Conservation (phyloP, 371 early-diverging fungal species). For the Fennellomyces sp. region DNA sequence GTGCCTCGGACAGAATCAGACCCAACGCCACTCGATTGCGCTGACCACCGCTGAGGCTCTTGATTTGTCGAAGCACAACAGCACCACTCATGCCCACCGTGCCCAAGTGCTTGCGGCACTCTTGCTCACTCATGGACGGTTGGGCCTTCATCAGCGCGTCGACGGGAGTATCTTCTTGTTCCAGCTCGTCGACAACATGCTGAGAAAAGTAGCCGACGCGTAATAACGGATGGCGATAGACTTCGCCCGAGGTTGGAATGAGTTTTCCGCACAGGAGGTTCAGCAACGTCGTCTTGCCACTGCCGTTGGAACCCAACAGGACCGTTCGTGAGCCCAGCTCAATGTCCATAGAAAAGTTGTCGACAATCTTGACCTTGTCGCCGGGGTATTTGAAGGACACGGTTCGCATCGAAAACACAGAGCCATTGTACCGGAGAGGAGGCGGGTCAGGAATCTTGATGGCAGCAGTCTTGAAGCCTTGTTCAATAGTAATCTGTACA, state of each 20-base stretch:
- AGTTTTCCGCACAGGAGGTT: conserved; percentile 69
- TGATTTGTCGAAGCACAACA: conserved; percentile 51
- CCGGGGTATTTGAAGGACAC: conserved; percentile 61
- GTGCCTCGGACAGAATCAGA: conserved; percentile 57
- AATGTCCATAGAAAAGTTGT: conserved; percentile 65
- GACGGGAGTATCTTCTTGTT: conserved; percentile 51
- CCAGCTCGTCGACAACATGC: conserved; percentile 70
- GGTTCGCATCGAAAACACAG: conserved; percentile 65
- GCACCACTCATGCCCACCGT: conserved; percentile 69
- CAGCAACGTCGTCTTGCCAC: conserved; percentile 86
- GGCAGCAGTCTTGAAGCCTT: conserved; percentile 45
- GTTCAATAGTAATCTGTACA: conserved; percentile 63
- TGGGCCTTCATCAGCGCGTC: conserved; percentile 47
- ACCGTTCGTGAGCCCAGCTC: conserved; percentile 63
- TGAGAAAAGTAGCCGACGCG: conserved; percentile 83
- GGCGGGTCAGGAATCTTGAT: conserved; percentile 63
- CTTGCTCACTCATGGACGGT: conserved; percentile 57
- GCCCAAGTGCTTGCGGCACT: conserved; percentile 69
- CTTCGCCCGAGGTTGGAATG: conserved; percentile 56
- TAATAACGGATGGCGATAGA: conserved; percentile 60
- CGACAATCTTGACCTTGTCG: conserved; percentile 27
- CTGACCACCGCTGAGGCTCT: conserved; percentile 75
- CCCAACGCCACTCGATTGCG: conserved; percentile 77
- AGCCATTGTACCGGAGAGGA: conserved; percentile 63
- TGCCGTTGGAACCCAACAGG: conserved; percentile 80